phyloP scores from a whole-genome alignment of 2,329 filamentous ascomycete genomes.

The Colletotrichum orbiculare region DNA sequence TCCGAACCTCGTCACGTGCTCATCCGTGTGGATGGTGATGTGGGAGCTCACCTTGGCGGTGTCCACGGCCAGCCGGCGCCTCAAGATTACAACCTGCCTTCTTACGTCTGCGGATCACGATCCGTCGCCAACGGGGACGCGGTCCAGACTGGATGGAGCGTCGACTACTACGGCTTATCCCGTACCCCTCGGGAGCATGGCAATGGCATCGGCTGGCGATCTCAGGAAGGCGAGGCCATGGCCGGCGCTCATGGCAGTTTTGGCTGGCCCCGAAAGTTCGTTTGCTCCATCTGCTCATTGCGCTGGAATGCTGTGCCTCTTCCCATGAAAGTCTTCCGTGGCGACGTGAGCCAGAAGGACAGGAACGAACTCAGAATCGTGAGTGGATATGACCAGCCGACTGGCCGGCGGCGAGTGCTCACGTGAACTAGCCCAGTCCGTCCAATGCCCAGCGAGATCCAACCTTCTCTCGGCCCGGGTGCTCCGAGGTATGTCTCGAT shows the following conservation, averaged over 20 bases:
- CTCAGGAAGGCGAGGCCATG: conserved; percentile 33
- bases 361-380: conserved; percentile 30
- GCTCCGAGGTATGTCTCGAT: conserved; percentile 28
- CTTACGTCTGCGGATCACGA: conserved; percentile 14
- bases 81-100: conserved; percentile 2
- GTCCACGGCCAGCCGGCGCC: conserved; percentile 11
- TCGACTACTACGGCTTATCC: conserved; percentile 33
- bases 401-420: conserved; percentile 3
- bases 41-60: conserved; percentile 19
- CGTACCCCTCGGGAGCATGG: conserved; percentile 19
- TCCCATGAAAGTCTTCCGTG: conserved; percentile 29
- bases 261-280: conserved; percentile 28
- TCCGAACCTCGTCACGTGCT: conserved; percentile 30
- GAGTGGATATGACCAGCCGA: neutral
- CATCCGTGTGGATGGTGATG: conserved; percentile 30
- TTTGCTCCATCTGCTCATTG: conserved; percentile 31
- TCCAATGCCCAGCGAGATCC: conserved; percentile 22
- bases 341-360: conserved; percentile 31
- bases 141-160: conserved; percentile 30
- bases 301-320: conserved; percentile 35
- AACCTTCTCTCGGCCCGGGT: conserved; percentile 29
- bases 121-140: conserved; percentile 27
- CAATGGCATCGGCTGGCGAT: conserved; percentile 30
- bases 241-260: conserved; percentile 18
- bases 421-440: conserved; percentile 25